Conservation (phyloP, 2,329 filamentous ascomycete genomes). For the Mollisiaceae sp. region DNA sequence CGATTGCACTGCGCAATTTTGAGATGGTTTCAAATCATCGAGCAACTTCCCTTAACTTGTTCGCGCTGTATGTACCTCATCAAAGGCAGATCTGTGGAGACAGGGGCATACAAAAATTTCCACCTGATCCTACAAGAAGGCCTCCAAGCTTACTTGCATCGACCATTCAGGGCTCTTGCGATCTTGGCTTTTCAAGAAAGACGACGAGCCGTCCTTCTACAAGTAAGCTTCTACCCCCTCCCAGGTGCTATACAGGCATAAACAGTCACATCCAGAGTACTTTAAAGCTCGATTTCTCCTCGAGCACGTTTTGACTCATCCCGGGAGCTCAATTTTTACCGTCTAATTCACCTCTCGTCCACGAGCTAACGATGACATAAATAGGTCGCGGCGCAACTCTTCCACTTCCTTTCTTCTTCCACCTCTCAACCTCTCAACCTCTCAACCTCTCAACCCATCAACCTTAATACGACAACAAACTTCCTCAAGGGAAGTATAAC, state of each 20-base stretch:
- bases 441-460: not conserved
- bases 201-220: not conserved
- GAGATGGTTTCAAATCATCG: not conserved
- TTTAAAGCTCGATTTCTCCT: not conserved
- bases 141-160: not conserved
- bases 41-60: not conserved
- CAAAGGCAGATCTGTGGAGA: not conserved
- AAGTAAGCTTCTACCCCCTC: not conserved
- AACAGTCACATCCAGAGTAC: not conserved
- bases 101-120: not conserved
- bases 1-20: not conserved
- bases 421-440: not conserved
- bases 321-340: not conserved
- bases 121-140: not conserved
- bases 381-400: not conserved
- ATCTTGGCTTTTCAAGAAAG: not conserved
- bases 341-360: not conserved
- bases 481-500: not conserved
- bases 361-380: not conserved
- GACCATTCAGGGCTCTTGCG: not conserved
- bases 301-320: not conserved
- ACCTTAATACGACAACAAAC: not conserved
- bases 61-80: not conserved
- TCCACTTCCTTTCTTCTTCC: not conserved
- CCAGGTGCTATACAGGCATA: not conserved